Evolutionary conservation across 2,329 filamentous ascomycete species (phyloP).

Genomic region (Sarocladiaceae sp.): DNA sequence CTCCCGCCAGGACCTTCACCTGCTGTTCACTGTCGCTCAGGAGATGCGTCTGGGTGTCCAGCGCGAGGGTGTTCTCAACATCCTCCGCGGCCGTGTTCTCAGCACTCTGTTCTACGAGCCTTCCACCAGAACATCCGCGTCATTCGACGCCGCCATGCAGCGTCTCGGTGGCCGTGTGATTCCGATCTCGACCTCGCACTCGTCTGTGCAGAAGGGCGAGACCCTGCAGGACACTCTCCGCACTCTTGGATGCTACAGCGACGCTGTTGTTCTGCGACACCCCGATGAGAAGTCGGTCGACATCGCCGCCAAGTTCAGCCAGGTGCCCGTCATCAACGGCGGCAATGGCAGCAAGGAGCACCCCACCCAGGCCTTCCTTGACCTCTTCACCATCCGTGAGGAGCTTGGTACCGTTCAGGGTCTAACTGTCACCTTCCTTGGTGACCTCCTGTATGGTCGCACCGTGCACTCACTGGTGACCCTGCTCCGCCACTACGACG

Average conservation of each 20-base stretch:
- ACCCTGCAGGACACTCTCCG: slow-evolving; percentile 87
- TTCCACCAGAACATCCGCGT: slow-evolving; percentile 88
- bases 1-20: slow-evolving; percentile 76
- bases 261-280: slow-evolving; percentile 93
- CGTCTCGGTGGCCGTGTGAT: slow-evolving; percentile 85
- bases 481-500: slow-evolving; percentile 91
- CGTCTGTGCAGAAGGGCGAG: slow-evolving; percentile 92
- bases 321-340: slow-evolving; percentile 92
- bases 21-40: slow-evolving; percentile 92
- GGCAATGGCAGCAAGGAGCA: slow-evolving; percentile 95
- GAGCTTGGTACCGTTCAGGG: slow-evolving; percentile 94
- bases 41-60: slow-evolving; percentile 97
- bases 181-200: slow-evolving; percentile 72
- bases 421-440: slow-evolving; percentile 90
- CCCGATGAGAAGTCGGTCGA: slow-evolving; percentile 76
- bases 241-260: slow-evolving; percentile 88
- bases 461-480: slow-evolving; percentile 94
- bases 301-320: slow-evolving; percentile 77
- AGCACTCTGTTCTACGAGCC: slow-evolving; percentile 97
- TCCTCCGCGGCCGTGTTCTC: slow-evolving; percentile 79
- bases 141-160: slow-evolving; percentile 98
- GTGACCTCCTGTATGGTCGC: slow-evolving; percentile 87
- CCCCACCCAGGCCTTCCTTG: slow-evolving; percentile 93
- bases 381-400: slow-evolving; percentile 97
- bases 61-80: slow-evolving; percentile 79